A percentile compares a stretch with the other conserved stretches of the same genome.
phyloP scores from a whole-genome alignment of 192 early-diverging fungal species.

The Backusella macrospora region DNA sequence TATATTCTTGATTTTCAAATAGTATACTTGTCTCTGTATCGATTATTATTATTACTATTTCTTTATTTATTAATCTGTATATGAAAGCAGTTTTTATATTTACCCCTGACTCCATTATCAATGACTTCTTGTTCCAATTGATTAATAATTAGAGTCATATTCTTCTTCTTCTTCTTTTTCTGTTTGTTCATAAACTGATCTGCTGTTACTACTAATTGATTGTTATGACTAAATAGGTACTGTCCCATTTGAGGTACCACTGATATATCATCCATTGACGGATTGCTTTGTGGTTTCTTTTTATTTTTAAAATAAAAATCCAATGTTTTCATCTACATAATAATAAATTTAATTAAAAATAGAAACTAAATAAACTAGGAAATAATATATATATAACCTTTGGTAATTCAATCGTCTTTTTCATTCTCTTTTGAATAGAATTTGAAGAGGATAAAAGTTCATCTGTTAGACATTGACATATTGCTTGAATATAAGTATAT shows the following conservation, averaged over 20 bases:
- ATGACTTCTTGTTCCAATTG: constrained; percentile 5
- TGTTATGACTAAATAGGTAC: no score
- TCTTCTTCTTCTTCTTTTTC: background rate
- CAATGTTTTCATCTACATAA: background rate
- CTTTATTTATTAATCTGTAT: no score
- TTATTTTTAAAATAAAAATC: background rate
- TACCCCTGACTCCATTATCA: background rate
- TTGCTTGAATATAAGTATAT: background rate
- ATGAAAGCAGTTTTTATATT: background rate
- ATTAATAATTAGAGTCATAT: background rate
- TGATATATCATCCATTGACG: background rate
- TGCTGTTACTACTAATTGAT: no score
- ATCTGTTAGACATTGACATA: background rate
- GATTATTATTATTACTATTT: background rate
- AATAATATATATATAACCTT: background rate
- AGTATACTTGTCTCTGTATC: background rate
- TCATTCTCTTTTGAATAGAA: background rate
- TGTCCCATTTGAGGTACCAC: background rate
- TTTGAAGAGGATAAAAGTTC: background rate
- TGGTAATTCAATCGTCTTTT: background rate
- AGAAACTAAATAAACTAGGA: no score
- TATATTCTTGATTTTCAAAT: background rate
- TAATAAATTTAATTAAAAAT: no score
- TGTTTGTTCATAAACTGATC: no score
- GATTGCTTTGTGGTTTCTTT: background rate